These are phyloP conservation scores for Fraxinus americana DNA, from an alignment of 257 asterid species.

Conservation along the genomic window DNA sequence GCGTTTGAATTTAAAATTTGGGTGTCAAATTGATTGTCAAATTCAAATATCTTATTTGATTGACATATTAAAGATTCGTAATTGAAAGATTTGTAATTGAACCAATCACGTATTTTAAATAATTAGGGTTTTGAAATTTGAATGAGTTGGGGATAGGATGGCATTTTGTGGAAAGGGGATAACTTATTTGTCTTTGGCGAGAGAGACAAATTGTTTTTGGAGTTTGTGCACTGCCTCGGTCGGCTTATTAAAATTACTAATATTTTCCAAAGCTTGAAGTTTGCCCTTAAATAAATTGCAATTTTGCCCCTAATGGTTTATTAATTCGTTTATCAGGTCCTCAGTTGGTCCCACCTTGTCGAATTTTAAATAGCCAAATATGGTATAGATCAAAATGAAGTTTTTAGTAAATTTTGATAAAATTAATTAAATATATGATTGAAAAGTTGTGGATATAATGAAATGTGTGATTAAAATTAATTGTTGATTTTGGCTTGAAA, in stretches of 20 bases:
- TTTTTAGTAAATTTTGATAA: too few relatives aligned
- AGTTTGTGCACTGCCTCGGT: conserved; percentile 53
- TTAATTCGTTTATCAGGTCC: conserved; percentile 33
- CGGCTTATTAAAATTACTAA: conserved; percentile 23
- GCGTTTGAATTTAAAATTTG: not conserved
- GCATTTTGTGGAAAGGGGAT: conserved; percentile 42
- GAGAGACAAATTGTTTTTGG: conserved; percentile 48
- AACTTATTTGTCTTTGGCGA: conserved; percentile 36
- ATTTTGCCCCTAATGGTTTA: conserved; percentile 46
- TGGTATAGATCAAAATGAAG: too few relatives aligned
- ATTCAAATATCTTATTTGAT: not conserved
- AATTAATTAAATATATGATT: too few relatives aligned
- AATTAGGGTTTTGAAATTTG: conserved; percentile 39
- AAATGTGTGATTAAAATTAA: too few relatives aligned
- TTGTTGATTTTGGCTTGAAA: too few relatives aligned
- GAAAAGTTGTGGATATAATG: too few relatives aligned
- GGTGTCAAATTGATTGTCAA: not conserved
- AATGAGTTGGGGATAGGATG: conserved; percentile 43
- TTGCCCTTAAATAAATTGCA: conserved; percentile 36
- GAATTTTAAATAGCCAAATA: too few relatives aligned
- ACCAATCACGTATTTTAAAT: not conserved
- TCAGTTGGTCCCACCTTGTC: too few relatives aligned
- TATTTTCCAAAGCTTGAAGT: conserved; percentile 49
- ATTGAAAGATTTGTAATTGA: not conserved
- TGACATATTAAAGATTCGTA: not conserved